Evolutionary conservation across 2,329 filamentous ascomycete genomes (phyloP).

Genomic region (Sporothrix dimorphospora): DNA sequence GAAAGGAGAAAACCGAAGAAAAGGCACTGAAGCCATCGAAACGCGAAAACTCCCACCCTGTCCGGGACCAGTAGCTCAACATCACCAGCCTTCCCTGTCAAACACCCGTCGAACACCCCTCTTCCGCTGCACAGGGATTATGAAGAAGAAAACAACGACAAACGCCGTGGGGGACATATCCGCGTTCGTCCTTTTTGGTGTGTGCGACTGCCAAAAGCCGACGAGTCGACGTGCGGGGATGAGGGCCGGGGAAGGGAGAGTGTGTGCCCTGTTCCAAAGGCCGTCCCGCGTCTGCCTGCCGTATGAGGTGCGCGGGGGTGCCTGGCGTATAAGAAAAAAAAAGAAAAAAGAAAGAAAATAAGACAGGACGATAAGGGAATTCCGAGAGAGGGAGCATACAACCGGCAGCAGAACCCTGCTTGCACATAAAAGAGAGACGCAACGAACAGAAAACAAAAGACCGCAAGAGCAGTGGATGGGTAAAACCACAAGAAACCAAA

Average conservation of each 20-base stretch:
- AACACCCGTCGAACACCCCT: neutral
- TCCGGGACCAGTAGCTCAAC: neutral
- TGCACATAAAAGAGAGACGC: neutral
- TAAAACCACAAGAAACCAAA: conserved; percentile 4
- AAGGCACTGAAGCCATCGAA: neutral
- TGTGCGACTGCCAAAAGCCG: neutral
- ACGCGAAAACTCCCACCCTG: conserved; percentile 2
- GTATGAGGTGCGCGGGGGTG: neutral
- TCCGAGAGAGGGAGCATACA: neutral
- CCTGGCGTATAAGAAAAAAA: neutral
- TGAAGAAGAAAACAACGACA: neutral
- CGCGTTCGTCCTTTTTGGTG: neutral
- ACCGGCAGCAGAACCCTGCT: neutral
- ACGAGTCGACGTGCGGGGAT: neutral
- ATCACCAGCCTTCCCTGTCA: neutral
- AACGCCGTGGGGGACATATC: neutral
- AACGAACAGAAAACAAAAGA: neutral
- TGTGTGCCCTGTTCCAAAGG: neutral
- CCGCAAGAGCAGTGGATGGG: neutral
- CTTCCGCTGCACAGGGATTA: neutral
- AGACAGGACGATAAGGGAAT: neutral
- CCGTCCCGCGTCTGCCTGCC: neutral
- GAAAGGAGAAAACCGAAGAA: neutral
- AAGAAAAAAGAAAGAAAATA: neutral
- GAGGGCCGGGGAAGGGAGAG: neutral